Evolutionary conservation across 2,329 filamentous ascomycete species (phyloP).

Genomic region (Aspergillus udagawae): DNA sequence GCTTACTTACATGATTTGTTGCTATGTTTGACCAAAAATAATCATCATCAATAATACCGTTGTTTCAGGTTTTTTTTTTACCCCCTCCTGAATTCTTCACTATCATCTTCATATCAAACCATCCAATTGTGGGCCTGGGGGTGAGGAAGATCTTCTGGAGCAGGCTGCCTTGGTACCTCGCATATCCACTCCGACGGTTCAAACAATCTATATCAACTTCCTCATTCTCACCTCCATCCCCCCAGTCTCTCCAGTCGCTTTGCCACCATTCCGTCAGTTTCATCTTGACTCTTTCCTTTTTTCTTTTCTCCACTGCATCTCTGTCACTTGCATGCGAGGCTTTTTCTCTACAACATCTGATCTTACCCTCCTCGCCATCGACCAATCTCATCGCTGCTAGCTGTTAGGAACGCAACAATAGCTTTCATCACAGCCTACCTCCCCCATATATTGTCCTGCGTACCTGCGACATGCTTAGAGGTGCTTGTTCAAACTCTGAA

Average conservation of each 20-base stretch:
- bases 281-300: constrained; percentile 9
- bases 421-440: constrained; percentile 19
- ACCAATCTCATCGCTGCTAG: constrained; percentile 5
- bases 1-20: constrained; percentile 3
- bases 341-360: constrained; percentile 7
- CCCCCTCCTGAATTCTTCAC: background rate
- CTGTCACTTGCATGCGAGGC: constrained; percentile 11
- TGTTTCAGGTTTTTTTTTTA: constrained; percentile 3
- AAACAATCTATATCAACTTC: constrained; percentile 2
- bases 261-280: constrained; percentile 8
- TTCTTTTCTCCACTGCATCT: constrained; percentile 7
- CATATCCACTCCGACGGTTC: background rate
- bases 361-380: constrained; percentile 12
- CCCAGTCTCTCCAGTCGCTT: background rate
- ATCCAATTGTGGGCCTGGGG: background rate
- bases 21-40: constrained; percentile 1
- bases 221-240: background rate
- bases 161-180: background rate
- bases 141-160: background rate
- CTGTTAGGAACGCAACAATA: background rate
- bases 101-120: background rate
- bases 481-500: constrained; percentile 19
- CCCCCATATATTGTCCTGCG: constrained; percentile 14
- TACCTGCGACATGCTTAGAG: constrained; percentile 19
- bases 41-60: background rate